These are phyloP conservation scores for Trichosporon asahii DNA, from an alignment of 1,284 basidiomycete species.

Conservation along the genomic window DNA sequence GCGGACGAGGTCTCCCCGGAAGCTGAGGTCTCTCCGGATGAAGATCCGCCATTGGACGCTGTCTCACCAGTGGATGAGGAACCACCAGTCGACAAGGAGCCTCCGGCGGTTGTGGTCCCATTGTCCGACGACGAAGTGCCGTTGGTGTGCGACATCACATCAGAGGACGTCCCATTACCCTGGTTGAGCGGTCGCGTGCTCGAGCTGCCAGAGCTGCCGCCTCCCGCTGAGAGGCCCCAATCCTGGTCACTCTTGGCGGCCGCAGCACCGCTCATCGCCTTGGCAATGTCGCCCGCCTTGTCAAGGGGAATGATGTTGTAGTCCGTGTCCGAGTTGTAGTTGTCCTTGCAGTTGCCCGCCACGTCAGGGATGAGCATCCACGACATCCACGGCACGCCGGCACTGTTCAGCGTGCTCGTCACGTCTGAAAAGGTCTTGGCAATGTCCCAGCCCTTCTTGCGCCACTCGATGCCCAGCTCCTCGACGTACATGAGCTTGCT, in stretches of 20 bases:
- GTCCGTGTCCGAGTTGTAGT: background rate
- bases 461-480: background rate
- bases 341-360: background rate
- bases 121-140: too few species aligned
- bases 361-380: background rate
- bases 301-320: background rate
- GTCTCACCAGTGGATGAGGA: too few species aligned
- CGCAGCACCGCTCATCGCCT: background rate
- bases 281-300: background rate
- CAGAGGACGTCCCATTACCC: too few species aligned
- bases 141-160: too few species aligned
- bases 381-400: background rate
- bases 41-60: too few species aligned
- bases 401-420: background rate
- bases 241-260: background rate
- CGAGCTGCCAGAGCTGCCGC: too few species aligned
- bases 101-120: too few species aligned
- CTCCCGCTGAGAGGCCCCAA: background rate
- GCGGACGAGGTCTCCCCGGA: too few species aligned
- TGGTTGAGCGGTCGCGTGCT: too few species aligned
- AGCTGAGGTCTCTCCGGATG: too few species aligned
- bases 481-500: background rate
- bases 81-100: too few species aligned
- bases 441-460: background rate
- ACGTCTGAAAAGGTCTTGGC: background rate